phyloP scores from a whole-genome alignment of 1,284 basidiomycete species.

The Rhodotorula sp. region DNA sequence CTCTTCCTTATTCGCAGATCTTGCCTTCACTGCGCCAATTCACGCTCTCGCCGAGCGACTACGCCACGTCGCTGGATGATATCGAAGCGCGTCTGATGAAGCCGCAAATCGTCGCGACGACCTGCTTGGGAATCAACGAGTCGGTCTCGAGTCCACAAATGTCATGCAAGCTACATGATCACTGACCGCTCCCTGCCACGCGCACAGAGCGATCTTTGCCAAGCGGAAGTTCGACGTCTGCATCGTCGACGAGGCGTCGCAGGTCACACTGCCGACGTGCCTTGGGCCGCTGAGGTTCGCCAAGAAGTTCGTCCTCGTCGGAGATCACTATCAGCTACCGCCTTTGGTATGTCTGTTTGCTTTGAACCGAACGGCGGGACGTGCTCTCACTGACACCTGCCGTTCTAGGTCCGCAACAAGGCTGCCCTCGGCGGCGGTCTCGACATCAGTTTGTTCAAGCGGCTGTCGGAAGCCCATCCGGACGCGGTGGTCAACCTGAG shows the following conservation, averaged over 20 bases:
- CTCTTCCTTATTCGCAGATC: constrained; percentile 29
- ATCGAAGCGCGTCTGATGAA: constrained; percentile 75
- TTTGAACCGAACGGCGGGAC: not conserved
- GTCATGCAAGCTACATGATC: too few species aligned
- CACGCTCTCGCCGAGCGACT: constrained; percentile 61
- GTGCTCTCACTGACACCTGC: not conserved
- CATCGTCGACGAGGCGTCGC: constrained; percentile 97
- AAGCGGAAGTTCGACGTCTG: constrained; percentile 90
- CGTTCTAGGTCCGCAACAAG: constrained; percentile 68
- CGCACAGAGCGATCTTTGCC: constrained; percentile 72
- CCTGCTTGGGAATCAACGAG: constrained; percentile 91
- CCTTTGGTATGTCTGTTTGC: constrained; percentile 64
- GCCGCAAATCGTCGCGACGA: constrained; percentile 92
- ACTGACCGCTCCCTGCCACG: not conserved
- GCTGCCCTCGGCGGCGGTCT: constrained; percentile 80
- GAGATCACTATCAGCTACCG: constrained; percentile 95
- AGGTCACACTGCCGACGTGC: constrained; percentile 94
- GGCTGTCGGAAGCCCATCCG: constrained; percentile 81
- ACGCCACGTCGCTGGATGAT: constrained; percentile 67
- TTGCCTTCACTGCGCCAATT: constrained; percentile 67
- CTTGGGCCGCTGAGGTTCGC: constrained; percentile 88
- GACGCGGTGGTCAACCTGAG: constrained; percentile 76
- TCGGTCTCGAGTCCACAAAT: constrained; percentile 53
- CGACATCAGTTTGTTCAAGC: constrained; percentile 84
- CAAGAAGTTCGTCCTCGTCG: constrained; percentile 88